Evolutionary conservation across 2,329 filamentous ascomycete genomes (phyloP), one percentile per base, ranked within the genome.

Genomic region (Aspergillus sp.): DNA sequence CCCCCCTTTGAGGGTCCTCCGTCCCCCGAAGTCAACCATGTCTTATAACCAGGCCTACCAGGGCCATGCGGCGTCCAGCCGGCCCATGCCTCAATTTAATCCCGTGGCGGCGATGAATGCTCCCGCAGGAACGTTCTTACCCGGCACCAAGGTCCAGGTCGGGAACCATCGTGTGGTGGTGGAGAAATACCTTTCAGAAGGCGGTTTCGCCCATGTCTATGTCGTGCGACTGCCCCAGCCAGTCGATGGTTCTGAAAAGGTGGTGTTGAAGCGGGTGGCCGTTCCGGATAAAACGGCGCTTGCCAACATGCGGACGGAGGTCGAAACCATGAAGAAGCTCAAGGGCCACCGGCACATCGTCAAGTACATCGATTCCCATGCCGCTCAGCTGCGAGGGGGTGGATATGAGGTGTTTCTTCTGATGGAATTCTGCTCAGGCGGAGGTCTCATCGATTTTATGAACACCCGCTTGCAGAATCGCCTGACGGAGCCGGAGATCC

Each of bases 291-390:
- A 94, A 76, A 87, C 94, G 54, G 82, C 91, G 48, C 76, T 98
- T 71, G 86, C 88, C 52, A 90, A 87, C 68, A 97, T 98, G 93
- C 83, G 93, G 68, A 97, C 84, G 56, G 93, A 98, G 76, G 93
- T 98, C 58, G 93, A 98, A 73, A 98, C 93, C 9, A 98, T 98
- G 93, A 98, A 98, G 82, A 90, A 93, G 70, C 78, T 98, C 59
- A 95, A 95, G 75, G 93, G 93, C 48, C 93, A 97, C 77, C 82
- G 83, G 52, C 85, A 93, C 59, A 97, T 98, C 63, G 93, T 98
- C 60, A 96, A 86, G 49, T 98, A 98, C 71, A 90, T 97, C 66
- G 93, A 98, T 73, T 97, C 91, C 55, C 93, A 98, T 70, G 93
- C 93, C 34, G 96, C 89, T 10, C 90, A 97, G 70, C 74, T 97